Base-by-base conservation (phyloP, 805 yeast species). In the Candida silvatica region DNA sequence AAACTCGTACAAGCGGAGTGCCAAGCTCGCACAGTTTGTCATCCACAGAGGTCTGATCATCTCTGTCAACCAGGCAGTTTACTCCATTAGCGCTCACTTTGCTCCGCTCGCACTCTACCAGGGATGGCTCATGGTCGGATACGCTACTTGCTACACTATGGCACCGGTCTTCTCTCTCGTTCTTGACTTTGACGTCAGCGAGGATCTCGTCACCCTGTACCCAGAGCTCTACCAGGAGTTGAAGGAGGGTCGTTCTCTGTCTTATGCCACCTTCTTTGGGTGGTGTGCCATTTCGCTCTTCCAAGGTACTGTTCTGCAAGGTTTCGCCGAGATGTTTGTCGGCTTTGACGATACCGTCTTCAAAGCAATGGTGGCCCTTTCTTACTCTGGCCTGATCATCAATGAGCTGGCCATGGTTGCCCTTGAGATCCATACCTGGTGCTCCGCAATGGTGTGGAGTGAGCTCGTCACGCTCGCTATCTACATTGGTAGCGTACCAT, bases 41-140 rank as follows among this genome's bases (percentile, higher is more conserved):
- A 92, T 92, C 52, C 99, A 92, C 55, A 77, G 99, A 54, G 99
- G 99, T 20, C 67, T 92, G 35, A 71, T 92, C 29, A 90, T 92
- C 34, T 84, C 95, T 3, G 88, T 90, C 4, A 90, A 96, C 36
- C 99, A 92, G 59, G 94, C 95, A 2, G 87, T 92, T 12, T 92
- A 74, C 56, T 87, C 97, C 2, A 72, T 90, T 11, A 72, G 86
- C 29, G 85, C 97, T 0, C 61, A 71, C 3, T 92, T 86, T 54
- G 97, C 88, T 56, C 99, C 99, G 1, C 65, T 92, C 41, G 97
- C 97, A 0, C 65, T 92, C 36, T 86, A 83, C 53, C 90, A 92
- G 55, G 99, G 99, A 3, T 90, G 94, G 80, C 67, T 92, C 31
- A 87, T 92, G 97, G 98, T 92, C 29, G 99, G 98, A 2, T 92